These are phyloP conservation scores for Acacia confusa DNA, from an alignment of 306 rosid species.

Conservation along the genomic window DNA sequence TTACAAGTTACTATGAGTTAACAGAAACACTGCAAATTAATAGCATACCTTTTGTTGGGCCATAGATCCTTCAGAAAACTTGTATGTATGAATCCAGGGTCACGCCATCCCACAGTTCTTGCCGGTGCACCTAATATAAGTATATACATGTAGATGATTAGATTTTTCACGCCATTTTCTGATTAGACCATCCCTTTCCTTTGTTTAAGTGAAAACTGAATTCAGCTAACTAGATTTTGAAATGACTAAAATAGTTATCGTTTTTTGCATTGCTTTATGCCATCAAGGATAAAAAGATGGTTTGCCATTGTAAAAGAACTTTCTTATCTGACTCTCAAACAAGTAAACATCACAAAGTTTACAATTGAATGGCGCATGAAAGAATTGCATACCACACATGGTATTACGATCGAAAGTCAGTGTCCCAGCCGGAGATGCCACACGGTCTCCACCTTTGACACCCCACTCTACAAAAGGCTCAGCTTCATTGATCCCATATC, in stretches of 20 bases:
- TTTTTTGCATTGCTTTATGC: neutral
- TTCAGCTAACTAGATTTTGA: constrained; percentile 11
- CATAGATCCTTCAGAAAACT: constrained; percentile 81
- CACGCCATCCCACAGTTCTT: constrained; percentile 93
- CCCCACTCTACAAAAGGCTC: constrained; percentile 93
- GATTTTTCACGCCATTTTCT: neutral
- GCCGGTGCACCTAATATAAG: constrained; percentile 79
- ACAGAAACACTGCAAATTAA: constrained; percentile 11
- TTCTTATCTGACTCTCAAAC: neutral
- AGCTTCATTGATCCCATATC: constrained; percentile 74
- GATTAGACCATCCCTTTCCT: constrained; percentile 4
- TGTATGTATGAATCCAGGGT: constrained; percentile 88
- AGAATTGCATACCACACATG: constrained; percentile 76
- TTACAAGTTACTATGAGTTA: neutral
- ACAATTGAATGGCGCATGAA: neutral
- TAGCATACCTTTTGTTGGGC: constrained; percentile 72
- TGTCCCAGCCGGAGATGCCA: constrained; percentile 73
- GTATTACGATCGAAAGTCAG: constrained; percentile 72
- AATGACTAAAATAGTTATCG: neutral
- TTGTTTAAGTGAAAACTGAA: constrained; percentile 1
- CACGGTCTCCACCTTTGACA: constrained; percentile 49
- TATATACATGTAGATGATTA: constrained; percentile 2
- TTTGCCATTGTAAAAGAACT: constrained; percentile 22
- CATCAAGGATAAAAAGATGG: constrained; percentile 1
- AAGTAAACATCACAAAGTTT: neutral